These are phyloP conservation scores for Hypholoma fasciculare DNA, from an alignment of 768 basidiomycete genomes.

Conservation along the genomic window DNA sequence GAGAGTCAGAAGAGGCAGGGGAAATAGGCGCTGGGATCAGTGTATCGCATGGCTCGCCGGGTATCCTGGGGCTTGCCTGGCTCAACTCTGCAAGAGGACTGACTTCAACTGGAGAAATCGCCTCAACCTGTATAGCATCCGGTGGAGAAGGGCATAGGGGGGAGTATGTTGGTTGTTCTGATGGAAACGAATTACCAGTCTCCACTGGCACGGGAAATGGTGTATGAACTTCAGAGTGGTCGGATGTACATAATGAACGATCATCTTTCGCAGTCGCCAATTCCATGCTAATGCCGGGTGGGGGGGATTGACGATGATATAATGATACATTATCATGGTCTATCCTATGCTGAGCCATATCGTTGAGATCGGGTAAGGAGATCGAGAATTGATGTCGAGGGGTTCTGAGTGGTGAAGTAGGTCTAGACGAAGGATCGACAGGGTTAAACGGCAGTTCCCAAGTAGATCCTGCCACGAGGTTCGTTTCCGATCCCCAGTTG, in stretches of 20 bases:
- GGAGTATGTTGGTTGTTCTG: too few relatives aligned
- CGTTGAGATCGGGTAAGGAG: constrained; percentile 2
- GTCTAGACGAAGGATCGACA: background rate
- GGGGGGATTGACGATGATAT: background rate
- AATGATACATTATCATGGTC: background rate
- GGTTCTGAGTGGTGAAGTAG: background rate
- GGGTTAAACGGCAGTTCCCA: background rate
- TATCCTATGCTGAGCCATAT: background rate
- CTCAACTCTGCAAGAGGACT: too few relatives aligned
- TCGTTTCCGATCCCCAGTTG: constrained; percentile 8
- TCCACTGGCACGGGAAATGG: too few relatives aligned
- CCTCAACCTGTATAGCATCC: background rate
- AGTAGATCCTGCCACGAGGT: background rate
- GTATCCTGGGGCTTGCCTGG: too few relatives aligned
- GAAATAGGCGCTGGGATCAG: too few relatives aligned
- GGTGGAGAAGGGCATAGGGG: too few relatives aligned
- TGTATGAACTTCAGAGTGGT: background rate
- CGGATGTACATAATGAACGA: background rate
- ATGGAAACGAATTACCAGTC: too few relatives aligned
- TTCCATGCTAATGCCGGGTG: background rate
- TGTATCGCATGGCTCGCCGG: too few relatives aligned
- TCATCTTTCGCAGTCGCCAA: background rate
- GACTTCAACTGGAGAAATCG: background rate
- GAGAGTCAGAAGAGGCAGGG: too few relatives aligned
- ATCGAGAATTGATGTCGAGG: constrained; percentile 1